Evolutionary conservation across 495 filamentous ascomycete genomes (phyloP), one percentile per base, ranked within the genome.

Genomic region (Cairneyella variabilis): DNA sequence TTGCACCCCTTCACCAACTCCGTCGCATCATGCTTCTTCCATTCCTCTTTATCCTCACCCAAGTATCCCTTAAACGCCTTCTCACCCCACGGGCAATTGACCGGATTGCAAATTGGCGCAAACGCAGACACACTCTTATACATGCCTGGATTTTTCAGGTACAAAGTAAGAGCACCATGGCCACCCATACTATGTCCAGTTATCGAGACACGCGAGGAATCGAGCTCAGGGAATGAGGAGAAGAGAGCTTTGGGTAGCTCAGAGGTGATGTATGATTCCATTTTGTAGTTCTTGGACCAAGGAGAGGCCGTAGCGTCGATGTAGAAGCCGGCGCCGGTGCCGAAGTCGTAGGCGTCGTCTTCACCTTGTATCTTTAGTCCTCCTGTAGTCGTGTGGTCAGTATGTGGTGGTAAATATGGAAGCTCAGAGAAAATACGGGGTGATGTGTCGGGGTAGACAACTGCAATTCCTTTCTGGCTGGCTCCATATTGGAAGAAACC

Each of bases 141-240:
- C 73, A 82, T 84, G 14, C 86, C 90, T 1, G 92, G 89, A 67
- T 96, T 87, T 68, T 87, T 91, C 18, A 98, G 78, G 72, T 86
- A 97, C 60, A 97, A 69, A 45, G 90, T 96, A 57, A 98, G 72
- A 42, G 93, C 93, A 20, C 93, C 93, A 69, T 97, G 93, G 0
- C 93, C 93, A 60, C 93, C 93, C 93, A 98, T 98, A 61, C 81
- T 86, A 68, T 97, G 93, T 2, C 93, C 93, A 30, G 85, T 90
- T 59, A 98, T 92, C 63, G 83, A 83, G 30, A 96, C 81, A 0
- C 83, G 71, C 14, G 60, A 70, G 0, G 64, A 45, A 66, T 96
- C 91, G 2, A 98, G 68, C 61, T 82, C 68, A 59, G 88, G 89
- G 58, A 71, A 71, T 42, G 76, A 70, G 11, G 63, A 66, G 67